Percentiles rank a stretch among this genome's conserved stretches.
These are phyloP conservation scores for Fusarium penzigii DNA, from an alignment of 2,329 filamentous ascomycete genomes.

Conservation along the genomic window DNA sequence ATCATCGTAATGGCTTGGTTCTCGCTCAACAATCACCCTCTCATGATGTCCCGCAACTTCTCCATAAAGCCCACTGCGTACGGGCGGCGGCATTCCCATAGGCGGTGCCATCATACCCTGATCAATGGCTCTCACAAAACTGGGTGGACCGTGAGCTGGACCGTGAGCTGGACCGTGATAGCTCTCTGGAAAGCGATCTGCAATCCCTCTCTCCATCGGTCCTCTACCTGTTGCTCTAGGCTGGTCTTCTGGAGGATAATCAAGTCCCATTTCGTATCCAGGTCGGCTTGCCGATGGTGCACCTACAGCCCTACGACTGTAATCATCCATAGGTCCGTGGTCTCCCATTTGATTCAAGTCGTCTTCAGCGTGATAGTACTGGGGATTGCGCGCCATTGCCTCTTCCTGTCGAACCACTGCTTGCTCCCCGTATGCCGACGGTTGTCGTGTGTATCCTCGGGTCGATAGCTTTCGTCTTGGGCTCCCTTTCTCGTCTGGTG, in stretches of 20 bases:
- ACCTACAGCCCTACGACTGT: constrained; percentile 28
- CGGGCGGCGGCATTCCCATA: constrained; percentile 36
- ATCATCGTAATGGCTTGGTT: constrained; percentile 34
- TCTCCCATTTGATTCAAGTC: constrained; percentile 36
- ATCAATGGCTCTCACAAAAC: constrained; percentile 12
- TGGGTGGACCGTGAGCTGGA: constrained; percentile 19
- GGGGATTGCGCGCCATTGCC: constrained; percentile 30
- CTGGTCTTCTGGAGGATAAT: constrained; percentile 46
- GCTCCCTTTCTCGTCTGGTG: constrained; percentile 33
- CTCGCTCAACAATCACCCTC: constrained; percentile 29
- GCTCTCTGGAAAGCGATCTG: constrained; percentile 51
- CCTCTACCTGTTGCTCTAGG: constrained; percentile 43
- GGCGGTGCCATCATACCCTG: constrained; percentile 32
- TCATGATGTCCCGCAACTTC: constrained; percentile 24
- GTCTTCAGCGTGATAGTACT: constrained; percentile 41
- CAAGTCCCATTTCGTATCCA: constrained; percentile 25
- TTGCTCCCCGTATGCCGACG: constrained; percentile 48
- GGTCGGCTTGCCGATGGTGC: constrained; percentile 24
- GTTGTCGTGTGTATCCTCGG: constrained; percentile 26
- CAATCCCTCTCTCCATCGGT: constrained; percentile 52
- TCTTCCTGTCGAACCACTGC: constrained; percentile 48
- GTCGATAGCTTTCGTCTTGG: constrained; percentile 5
- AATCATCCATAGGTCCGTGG: constrained; percentile 40
- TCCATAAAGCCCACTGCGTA: constrained; percentile 18
- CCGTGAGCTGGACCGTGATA: constrained; percentile 30